A percentile compares a stretch with the other conserved stretches of the same genome.
Conservation (phyloP, 371 early-diverging fungal species). For the Dinochytrium kinnereticum region DNA sequence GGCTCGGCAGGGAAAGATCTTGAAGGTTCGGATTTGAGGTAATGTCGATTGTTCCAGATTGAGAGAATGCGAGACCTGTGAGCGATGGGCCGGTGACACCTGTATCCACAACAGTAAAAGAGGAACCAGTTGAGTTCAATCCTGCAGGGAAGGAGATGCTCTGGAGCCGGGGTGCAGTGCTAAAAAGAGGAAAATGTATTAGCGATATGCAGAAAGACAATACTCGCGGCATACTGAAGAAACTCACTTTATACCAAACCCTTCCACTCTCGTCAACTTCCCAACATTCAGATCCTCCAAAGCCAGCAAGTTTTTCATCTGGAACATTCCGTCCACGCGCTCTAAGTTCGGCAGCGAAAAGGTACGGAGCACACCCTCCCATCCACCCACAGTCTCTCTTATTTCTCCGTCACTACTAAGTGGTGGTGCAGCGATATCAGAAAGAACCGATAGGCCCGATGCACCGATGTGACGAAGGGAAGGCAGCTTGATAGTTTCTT, state of each 20-base stretch:
- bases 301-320: neutral
- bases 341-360: slow-evolving; percentile 8
- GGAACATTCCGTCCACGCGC: neutral
- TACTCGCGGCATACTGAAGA: neutral
- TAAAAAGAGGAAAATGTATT: neutral
- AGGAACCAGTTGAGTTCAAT: neutral
- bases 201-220: neutral
- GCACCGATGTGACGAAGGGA: neutral
- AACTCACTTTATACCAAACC: neutral
- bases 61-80: neutral
- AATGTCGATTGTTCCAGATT: slow-evolving; percentile 1
- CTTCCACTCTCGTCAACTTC: neutral
- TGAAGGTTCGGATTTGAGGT: slow-evolving; percentile 7
- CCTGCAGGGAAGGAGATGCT: slow-evolving; percentile 1
- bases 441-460: neutral
- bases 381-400: neutral
- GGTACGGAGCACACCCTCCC: neutral
- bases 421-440: neutral
- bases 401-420: neutral
- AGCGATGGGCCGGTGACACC: neutral
- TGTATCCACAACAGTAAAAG: neutral
- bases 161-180: neutral
- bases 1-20: neutral
- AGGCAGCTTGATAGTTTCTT: neutral
- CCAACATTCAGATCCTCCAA: neutral